Evolutionary conservation across 2,329 filamentous ascomycete species (phyloP).

Genomic region (Ophiosphaerella narmari): DNA sequence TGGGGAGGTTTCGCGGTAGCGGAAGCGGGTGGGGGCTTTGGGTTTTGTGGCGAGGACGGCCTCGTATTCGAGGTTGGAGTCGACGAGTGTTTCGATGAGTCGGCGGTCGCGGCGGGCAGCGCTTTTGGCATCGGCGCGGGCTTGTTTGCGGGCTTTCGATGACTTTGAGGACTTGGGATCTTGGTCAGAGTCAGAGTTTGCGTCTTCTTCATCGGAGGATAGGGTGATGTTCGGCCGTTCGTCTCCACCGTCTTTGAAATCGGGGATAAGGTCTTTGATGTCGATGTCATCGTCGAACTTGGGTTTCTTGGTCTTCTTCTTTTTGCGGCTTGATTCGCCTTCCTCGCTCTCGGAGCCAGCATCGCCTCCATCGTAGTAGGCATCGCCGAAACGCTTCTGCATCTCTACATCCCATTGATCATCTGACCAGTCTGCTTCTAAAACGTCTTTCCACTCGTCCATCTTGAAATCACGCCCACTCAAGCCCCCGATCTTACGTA

Average conservation of each 20-base stretch:
- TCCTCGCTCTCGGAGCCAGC: conserved; percentile 42
- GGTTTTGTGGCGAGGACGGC: conserved; percentile 60
- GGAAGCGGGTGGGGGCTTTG: conserved; percentile 66
- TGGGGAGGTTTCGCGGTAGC: conserved; percentile 93
- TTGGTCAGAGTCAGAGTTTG: conserved; percentile 49
- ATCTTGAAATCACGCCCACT: conserved; percentile 69
- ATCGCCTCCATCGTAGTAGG: conserved; percentile 80
- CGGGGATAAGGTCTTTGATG: conserved; percentile 87
- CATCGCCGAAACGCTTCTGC: conserved; percentile 82
- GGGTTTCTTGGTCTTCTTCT: conserved; percentile 76
- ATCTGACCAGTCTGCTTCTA: conserved; percentile 88
- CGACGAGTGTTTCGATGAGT: conserved; percentile 84
- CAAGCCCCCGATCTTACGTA: conserved; percentile 86
- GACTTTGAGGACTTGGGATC: conserved; percentile 44
- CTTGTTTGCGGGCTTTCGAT: conserved; percentile 53
- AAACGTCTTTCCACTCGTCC: conserved; percentile 80
- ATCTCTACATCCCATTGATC: conserved; percentile 90
- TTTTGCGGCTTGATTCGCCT: conserved; percentile 48
- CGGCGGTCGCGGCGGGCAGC: conserved; percentile 79
- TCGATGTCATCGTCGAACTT: conserved; percentile 98
- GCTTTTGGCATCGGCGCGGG: conserved; percentile 64
- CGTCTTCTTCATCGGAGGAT: conserved; percentile 50
- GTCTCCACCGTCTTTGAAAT: conserved; percentile 77
- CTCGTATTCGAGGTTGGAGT: conserved; percentile 77
- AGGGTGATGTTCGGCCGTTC: conserved; percentile 76